These are phyloP conservation scores for Handroanthus guayacan DNA, from an alignment of 257 asterid genomes.

Conservation along the genomic window DNA sequence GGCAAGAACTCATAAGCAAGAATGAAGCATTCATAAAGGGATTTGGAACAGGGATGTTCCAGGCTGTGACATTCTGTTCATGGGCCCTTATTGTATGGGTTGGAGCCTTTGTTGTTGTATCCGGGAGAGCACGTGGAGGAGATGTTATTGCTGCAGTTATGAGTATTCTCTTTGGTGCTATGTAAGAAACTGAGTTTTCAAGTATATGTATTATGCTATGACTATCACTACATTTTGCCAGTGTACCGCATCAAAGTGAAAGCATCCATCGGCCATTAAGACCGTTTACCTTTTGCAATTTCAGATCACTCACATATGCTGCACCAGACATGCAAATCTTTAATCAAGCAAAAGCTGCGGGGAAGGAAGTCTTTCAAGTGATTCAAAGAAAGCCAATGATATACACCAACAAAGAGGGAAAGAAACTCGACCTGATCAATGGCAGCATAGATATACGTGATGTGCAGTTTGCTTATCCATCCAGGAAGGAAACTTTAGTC, in stretches of 20 bases:
- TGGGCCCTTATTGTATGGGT: constrained; percentile 93
- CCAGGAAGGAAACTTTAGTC: constrained; percentile 58
- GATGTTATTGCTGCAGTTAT: constrained; percentile 87
- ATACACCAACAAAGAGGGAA: constrained; percentile 48
- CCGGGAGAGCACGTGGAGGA: constrained; percentile 75
- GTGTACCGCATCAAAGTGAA: too few species aligned
- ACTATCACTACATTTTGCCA: too few species aligned
- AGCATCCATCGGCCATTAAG: neutral
- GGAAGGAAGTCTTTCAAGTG: constrained; percentile 74
- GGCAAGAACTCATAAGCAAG: constrained; percentile 57
- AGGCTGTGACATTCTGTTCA: constrained; percentile 73
- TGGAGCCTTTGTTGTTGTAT: constrained; percentile 74
- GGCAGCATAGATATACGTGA: constrained; percentile 65
- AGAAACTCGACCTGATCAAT: constrained; percentile 48
- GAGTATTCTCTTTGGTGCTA: constrained; percentile 93
- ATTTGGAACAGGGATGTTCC: constrained; percentile 82
- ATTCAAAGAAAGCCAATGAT: constrained; percentile 70
- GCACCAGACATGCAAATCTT: constrained; percentile 90
- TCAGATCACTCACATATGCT: constrained; percentile 84
- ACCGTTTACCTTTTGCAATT: constrained; percentile 31
- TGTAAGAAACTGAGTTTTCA: constrained; percentile 52
- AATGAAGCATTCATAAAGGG: constrained; percentile 78
- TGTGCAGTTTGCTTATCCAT: constrained; percentile 77
- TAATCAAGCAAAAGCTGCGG: constrained; percentile 93
- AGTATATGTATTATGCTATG: too few species aligned